Evolutionary conservation across 495 filamentous ascomycete species (phyloP), one percentile per base, ranked within the genome.

Genomic region (Clohesyomyces aquaticus): DNA sequence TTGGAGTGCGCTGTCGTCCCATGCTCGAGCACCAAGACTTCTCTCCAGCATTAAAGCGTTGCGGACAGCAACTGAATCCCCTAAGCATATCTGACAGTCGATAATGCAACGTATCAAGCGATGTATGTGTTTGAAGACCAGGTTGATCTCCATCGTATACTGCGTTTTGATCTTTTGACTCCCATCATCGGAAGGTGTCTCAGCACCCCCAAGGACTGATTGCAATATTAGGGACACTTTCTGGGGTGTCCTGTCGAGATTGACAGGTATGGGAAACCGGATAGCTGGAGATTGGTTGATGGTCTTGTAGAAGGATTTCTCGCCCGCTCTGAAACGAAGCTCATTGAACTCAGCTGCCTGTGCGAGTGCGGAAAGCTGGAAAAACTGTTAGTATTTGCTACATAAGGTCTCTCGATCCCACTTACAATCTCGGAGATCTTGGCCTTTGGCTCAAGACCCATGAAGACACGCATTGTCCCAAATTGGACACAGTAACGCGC

Each of bases 401-500:
- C n/a, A n/a, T n/a, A n/a, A n/a, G n/a, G n/a, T n/a, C n/a, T n/a
- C n/a, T n/a, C n/a, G 11, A 14, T 16, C n/a, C 11, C 0, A 76
- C 88, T 77, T 76, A 94, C 91, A 71, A 95, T 87, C 27, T 90
- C 81, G 29, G 86, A 85, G 22, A 91, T 77, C 4, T 80, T 81
- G 0, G 86, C 82, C 19, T 82, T 82, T 6, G 75, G 72, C 23
- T 83, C 80, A 55, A 98, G 76, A 1, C 77, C 77, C 22, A 96
- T 73, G 2, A 97, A 73, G 1, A 79, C 74, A 68, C 87, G 89
- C 92, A 98, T 98, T 0, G 93, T 96, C 45, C 88, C 82, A 67
- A 95, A 96, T n/a, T 86, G 85, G 1, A 98, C 78, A 77, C 92
- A 96, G 72, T 96, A 97, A 54, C 86, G 87, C 38, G 94, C 91